Percentiles rank a stretch among this genome's conserved stretches.
These are phyloP conservation scores for Fusarium bulbicola DNA, from an alignment of 2,329 filamentous ascomycete species.

Conservation along the genomic window DNA sequence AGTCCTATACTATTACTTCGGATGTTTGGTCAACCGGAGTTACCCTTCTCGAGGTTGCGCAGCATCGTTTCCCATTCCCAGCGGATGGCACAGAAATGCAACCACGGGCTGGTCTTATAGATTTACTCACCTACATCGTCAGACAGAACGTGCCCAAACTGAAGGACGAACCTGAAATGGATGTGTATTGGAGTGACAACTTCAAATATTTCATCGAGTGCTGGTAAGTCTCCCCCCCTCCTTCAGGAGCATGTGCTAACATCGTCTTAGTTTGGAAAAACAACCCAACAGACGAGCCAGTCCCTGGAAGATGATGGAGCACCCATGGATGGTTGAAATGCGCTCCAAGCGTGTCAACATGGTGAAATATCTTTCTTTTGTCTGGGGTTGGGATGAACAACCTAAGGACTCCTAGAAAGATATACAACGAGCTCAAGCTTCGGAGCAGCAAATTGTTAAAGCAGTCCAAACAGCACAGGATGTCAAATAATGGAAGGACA, in stretches of 20 bases:
- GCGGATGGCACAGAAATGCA: slow-evolving; percentile 97
- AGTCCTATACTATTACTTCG: slow-evolving; percentile 97
- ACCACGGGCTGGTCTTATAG: slow-evolving; percentile 89
- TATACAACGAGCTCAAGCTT: slow-evolving; percentile 8
- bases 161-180: slow-evolving; percentile 90
- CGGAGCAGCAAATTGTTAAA: slow-evolving; percentile 21
- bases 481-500: background rate
- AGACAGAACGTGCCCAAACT: slow-evolving; percentile 93
- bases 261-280: slow-evolving; percentile 81
- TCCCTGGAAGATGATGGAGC: slow-evolving; percentile 98
- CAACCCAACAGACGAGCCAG: slow-evolving; percentile 86
- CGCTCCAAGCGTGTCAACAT: slow-evolving; percentile 96
- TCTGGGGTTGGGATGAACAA: slow-evolving; percentile 90
- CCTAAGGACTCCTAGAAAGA: slow-evolving; percentile 34
- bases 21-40: slow-evolving; percentile 99
- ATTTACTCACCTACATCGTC: slow-evolving; percentile 96
- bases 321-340: slow-evolving; percentile 99
- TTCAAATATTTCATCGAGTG: slow-evolving; percentile 99
- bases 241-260: slow-evolving; percentile 34
- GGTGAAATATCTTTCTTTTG: slow-evolving; percentile 89
- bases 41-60: slow-evolving; percentile 97
- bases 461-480: background rate
- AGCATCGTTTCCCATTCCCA: slow-evolving; percentile 97
- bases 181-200: slow-evolving; percentile 93
- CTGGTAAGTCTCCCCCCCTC: slow-evolving; percentile 73